Conservation (phyloP, 495 filamentous ascomycete genomes). For the Penicillium parvum region DNA sequence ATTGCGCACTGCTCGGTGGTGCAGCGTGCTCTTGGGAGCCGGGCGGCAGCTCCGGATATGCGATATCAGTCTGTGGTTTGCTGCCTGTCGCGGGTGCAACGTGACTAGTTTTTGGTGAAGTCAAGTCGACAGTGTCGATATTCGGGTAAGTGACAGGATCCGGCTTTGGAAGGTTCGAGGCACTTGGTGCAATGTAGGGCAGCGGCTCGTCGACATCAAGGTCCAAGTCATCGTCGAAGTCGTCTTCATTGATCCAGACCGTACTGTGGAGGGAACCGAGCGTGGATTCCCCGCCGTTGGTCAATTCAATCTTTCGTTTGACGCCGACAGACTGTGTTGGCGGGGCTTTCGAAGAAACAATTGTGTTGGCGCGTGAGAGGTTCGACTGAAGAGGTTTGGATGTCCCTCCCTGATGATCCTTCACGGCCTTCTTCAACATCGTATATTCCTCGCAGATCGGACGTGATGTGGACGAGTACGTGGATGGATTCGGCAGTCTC, state of each 20-base stretch:
- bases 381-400: conserved; percentile 38
- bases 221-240: conserved; percentile 51
- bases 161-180: conserved; percentile 13
- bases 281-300: conserved; percentile 25
- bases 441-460: conserved; percentile 13
- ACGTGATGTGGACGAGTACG: conserved; percentile 26
- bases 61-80: conserved; percentile 23
- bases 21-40: conserved; percentile 27
- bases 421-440: conserved; percentile 46
- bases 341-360: conserved; percentile 17
- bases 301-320: conserved; percentile 44
- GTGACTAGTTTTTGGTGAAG: conserved; percentile 7
- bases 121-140: conserved; percentile 18
- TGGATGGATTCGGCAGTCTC: conserved; percentile 17
- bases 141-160: conserved; percentile 23
- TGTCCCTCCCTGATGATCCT: conserved; percentile 33
- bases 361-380: conserved; percentile 23
- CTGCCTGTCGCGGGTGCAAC: background rate
- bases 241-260: conserved; percentile 53
- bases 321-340: conserved; percentile 28
- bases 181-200: conserved; percentile 23
- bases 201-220: conserved; percentile 42
- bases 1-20: conserved; percentile 49
- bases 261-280: conserved; percentile 41
- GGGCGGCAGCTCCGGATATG: conserved; percentile 41